Conservation (phyloP, 768 basidiomycete species). For the Tricholoma flavovirens region DNA sequence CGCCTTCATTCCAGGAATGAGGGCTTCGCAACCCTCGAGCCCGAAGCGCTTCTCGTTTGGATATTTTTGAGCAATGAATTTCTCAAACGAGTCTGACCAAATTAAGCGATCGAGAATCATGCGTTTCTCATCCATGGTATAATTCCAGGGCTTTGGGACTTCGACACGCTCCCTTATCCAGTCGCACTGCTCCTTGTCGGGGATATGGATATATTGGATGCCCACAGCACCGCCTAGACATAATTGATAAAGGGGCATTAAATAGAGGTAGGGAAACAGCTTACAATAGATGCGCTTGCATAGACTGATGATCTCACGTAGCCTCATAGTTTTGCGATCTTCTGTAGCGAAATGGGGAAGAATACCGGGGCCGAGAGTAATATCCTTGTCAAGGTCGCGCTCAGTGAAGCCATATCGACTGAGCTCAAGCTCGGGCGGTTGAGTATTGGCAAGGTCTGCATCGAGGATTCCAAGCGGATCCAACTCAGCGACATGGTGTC, state of each 20-base stretch:
- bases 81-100: constrained; percentile 99
- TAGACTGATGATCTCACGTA: constrained; percentile 87
- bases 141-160: constrained; percentile 94
- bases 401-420: constrained; percentile 95
- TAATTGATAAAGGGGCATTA: background rate
- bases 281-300: constrained; percentile 92
- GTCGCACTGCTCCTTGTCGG: constrained; percentile 97
- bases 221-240: constrained; percentile 75
- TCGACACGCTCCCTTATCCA: constrained; percentile 98
- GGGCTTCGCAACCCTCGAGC: constrained; percentile 94
- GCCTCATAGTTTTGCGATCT: constrained; percentile 80
- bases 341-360: constrained; percentile 90
- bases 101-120: constrained; percentile 99
- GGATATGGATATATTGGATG: constrained; percentile 92
- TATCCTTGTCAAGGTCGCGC: constrained; percentile 90
- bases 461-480: constrained; percentile 94
- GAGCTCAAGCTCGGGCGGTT: constrained; percentile 88
- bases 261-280: constrained; percentile 22
- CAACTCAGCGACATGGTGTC: constrained; percentile 92
- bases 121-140: constrained; percentile 95
- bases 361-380: constrained; percentile 92
- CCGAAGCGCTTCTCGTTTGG: constrained; percentile 99
- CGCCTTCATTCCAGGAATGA: constrained; percentile 99
- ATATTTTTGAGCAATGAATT: constrained; percentile 97
- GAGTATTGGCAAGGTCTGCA: constrained; percentile 72